Base-by-base conservation (phyloP, 2,329 filamentous ascomycete genomes). In the Ophiocordyceps sinensis region DNA sequence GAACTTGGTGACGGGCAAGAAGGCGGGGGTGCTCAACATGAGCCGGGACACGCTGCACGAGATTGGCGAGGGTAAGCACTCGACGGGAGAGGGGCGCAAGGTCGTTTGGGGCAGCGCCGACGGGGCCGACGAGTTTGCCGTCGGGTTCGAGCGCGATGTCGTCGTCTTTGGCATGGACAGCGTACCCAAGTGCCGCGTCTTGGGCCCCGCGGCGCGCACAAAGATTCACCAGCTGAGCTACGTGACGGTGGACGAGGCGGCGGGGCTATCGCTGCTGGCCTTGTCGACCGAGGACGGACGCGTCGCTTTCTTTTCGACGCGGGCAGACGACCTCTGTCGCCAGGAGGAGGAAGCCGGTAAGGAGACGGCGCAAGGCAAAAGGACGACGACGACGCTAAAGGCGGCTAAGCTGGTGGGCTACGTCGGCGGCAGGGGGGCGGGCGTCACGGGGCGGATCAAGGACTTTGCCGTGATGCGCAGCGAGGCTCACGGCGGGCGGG, bases 1-100 rank as follows among this genome's bases (percentile, higher is more conserved):
- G 91, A 96, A 98, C 55, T 61, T 98, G 47, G 87, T 96, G 49
- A 96, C 89, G 3, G 91, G 88, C 14, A 94, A 89, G 66, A 95
- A 94, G 65, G 88, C 88, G 1, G 86, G 88, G 28, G 88, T 94
- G 40, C 65, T 98, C 51, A 91, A 85, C 57, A 96, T 96, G 58
- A 75, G 74, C 48, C 71, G 75, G 43, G 75, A 80, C 1, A 71
- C 91, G 52, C 67, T 96, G 40, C 68, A 75, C 36, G 77, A 83
- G 50, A 75, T 83, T 11, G 85, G 85, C 37, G 86, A 94, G 64
- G 75, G 79, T 36, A 78, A 77, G 58, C 79, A 81, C 58, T 77
- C 79, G 36, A 80, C 77, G 36, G 88, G 89, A 12, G 91, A 96
- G 57, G 89, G 87, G 4, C 70, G 84, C 41, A 76, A 73, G 49